These are phyloP conservation scores for Pyrus communis DNA, from an alignment of 306 rosid genomes.

Conservation along the genomic window DNA sequence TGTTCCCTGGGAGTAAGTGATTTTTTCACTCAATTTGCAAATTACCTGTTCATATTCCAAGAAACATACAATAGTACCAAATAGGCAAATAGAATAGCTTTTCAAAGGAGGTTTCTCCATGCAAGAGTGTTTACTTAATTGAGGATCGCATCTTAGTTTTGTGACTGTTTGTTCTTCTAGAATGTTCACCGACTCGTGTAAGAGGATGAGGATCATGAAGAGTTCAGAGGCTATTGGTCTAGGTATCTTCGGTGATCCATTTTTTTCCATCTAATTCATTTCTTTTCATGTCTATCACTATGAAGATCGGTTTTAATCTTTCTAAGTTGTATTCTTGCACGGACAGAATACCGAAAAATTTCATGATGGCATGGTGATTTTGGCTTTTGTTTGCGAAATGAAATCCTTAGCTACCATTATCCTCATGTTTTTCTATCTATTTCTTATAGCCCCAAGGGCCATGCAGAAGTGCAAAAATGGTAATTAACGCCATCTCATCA, in stretches of 20 bases:
- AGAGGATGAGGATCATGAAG: constrained; percentile 91
- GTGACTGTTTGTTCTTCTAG: constrained; percentile 33
- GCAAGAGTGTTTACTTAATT: not conserved
- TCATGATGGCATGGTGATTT: not conserved
- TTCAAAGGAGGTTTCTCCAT: not conserved
- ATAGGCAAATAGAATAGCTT: not conserved
- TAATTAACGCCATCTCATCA: constrained; percentile 21
- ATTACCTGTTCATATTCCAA: not conserved
- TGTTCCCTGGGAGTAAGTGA: constrained; percentile 93
- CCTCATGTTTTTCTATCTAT: not conserved
- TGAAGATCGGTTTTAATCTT: not conserved
- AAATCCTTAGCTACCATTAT: not conserved
- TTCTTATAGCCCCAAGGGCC: constrained; percentile 77
- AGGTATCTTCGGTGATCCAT: constrained; percentile 31
- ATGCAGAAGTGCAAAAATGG: constrained; percentile 75
- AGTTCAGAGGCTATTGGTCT: constrained; percentile 94
- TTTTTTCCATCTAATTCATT: not conserved
- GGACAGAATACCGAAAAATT: not conserved
- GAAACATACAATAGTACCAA: not conserved
- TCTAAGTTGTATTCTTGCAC: not conserved
- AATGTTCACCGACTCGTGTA: constrained; percentile 79
- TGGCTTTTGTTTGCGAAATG: not conserved
- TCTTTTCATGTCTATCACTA: not conserved
- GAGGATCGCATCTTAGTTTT: constrained; percentile 1
- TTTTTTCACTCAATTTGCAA: not conserved